Conservation (phyloP, 345 rosid species). For the Lagerstroemia speciosa region DNA sequence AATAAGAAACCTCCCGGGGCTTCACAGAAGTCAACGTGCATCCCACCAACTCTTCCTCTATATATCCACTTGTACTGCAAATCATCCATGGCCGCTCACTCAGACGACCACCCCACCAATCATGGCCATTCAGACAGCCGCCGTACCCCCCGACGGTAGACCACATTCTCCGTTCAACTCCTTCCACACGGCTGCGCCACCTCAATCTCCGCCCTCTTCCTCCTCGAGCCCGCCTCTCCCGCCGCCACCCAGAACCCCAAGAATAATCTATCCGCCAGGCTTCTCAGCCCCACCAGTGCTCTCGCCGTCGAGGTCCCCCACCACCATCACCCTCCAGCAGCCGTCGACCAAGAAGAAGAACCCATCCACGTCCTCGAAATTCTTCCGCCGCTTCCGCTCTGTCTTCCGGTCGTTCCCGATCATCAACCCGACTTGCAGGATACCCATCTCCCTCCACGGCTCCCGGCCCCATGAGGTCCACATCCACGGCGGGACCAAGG, state of each 20-base stretch:
- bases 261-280: constrained; percentile 5
- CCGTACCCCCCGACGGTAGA: not conserved
- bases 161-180: not conserved
- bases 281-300: not conserved
- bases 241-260: not conserved
- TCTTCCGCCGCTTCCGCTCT: constrained; percentile 43
- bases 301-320: constrained; percentile 5
- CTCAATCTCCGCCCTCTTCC: not conserved
- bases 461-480: constrained; percentile 38
- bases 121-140: not conserved
- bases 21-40: not conserved
- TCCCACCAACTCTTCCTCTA: not conserved
- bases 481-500: constrained; percentile 70
- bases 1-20: too few relatives aligned
- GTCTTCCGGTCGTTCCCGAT: constrained; percentile 70
- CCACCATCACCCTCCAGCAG: constrained; percentile 33
- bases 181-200: not conserved
- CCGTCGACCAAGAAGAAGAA: constrained; percentile 30
- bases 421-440: constrained; percentile 45
- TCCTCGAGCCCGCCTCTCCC: not conserved
- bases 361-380: constrained; percentile 27
- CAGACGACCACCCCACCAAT: not conserved
- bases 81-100: not conserved
- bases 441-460: constrained; percentile 38
- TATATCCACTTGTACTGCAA: not conserved